Percentiles rank a stretch among this genome's conserved stretches.
phyloP scores from a whole-genome alignment of 106 monocot genomes.

The Platanthera guangdongensis region DNA sequence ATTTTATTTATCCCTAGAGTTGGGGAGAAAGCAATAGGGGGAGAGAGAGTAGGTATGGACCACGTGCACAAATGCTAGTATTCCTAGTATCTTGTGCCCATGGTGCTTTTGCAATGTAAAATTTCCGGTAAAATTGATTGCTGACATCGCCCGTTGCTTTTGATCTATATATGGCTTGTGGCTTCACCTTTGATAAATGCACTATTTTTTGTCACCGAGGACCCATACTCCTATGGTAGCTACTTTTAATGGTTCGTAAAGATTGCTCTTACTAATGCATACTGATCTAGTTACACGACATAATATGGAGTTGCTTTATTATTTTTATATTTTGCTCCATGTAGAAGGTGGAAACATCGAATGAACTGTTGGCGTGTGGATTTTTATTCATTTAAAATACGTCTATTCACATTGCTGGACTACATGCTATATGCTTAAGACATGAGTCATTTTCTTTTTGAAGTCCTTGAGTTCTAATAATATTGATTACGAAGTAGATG shows the following conservation, averaged over 20 bases:
- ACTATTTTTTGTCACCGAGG: background rate
- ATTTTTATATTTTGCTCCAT: background rate
- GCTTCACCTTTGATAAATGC: background rate
- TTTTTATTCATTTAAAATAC: background rate
- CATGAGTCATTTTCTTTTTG: background rate
- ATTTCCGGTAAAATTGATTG: background rate
- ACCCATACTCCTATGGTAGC: background rate
- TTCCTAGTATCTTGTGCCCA: background rate
- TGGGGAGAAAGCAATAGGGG: no score
- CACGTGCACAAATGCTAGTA: no score
- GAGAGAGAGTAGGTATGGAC: no score
- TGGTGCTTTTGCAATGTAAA: background rate
- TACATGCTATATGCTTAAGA: background rate
- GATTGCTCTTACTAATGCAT: background rate
- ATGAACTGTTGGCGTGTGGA: no score
- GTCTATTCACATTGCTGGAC: background rate
- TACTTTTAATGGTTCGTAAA: background rate
- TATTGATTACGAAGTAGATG: background rate
- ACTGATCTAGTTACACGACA: background rate
- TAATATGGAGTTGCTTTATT: background rate
- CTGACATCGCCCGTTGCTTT: background rate
- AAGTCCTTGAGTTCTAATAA: background rate
- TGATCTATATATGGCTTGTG: background rate
- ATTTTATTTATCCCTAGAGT: no score
- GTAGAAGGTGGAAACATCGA: background rate